Base-by-base conservation (phyloP, 2,329 filamentous ascomycete species). In the Aspergillus phoenicis region DNA sequence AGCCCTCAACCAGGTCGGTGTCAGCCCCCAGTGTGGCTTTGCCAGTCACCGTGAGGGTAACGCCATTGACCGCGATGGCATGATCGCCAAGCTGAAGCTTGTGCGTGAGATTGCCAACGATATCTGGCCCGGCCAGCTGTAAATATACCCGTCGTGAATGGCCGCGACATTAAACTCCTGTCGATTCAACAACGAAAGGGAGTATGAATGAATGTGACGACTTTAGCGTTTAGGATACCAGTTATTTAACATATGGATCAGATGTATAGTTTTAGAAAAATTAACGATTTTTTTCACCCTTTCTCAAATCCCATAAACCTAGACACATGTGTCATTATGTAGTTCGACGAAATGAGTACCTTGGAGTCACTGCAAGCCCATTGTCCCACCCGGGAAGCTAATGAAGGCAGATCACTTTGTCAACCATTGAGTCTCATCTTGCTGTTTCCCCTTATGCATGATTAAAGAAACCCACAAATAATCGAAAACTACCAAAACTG, bases 11-110 rank as follows among this genome's bases (percentile, higher is more conserved):
- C 85, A 88, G 66, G 78, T 93, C 52, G 83, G 83, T 58, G 83
- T 91, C 17, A 89, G 86, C 71, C 89, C 89, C 0, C 89, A 91
- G 78, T 91, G 88, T 72, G 88, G 88, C 5, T 90, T 90, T 74
- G 90, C 89, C 38, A 91, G 87, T 38, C 90, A 93, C 72, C 86
- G 89, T 66, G 87, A 84, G 68, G 90, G 90, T 0, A 92, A 93
- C 71, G 83, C 86, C 13, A 80, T 93, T 57, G 84, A 82, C 22
- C 80, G 86, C 64, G 85, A 90, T 49, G 89, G 90, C 63, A 89
- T 93, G 87, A 85, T 85, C 77, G 86, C 84, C 75, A 93, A 93
- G 80, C 77, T 93, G 69, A 80, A 84, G 66, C 77, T 93, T 56
- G 88, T 93, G 17, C 84, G 89, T 64, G 81, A 86, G 67, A 86